Conservation (phyloP, 371 early-diverging fungal genomes). For the Enterospora canceri region DNA sequence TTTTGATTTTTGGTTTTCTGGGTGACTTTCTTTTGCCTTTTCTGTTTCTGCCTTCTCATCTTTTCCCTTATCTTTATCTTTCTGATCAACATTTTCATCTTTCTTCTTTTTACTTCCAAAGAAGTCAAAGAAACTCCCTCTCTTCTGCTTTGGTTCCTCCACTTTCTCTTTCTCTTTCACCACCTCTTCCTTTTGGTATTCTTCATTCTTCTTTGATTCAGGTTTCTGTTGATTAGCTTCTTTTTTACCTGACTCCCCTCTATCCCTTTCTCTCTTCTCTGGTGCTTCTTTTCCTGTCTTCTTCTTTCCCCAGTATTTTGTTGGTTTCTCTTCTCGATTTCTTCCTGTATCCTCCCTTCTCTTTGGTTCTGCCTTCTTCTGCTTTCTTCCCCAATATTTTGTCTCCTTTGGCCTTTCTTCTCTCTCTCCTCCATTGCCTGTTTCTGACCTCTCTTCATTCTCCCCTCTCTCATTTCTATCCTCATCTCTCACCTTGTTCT, state of each 20-base stretch:
- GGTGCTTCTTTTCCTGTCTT: not conserved
- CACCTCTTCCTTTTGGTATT: not conserved
- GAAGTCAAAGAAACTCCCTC: not conserved
- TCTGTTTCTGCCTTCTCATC: no score
- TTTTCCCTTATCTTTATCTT: not conserved
- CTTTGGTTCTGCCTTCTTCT: not conserved
- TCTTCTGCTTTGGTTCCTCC: no score
- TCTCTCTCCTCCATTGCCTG: not conserved
- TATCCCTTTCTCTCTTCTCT: not conserved
- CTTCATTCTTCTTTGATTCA: not conserved
- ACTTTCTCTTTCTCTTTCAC: no score
- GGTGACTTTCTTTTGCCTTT: no score
- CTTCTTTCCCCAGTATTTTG: not conserved
- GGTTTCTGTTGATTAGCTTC: not conserved
- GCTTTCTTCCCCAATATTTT: not conserved
- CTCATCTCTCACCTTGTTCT: not conserved
- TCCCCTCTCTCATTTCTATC: not conserved
- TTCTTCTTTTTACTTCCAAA: not conserved
- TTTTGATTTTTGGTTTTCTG: no score
- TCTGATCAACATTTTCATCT: not conserved
- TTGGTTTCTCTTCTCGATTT: not conserved
- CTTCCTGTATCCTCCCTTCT: not conserved
- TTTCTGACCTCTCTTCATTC: not conserved
- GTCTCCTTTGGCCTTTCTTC: not conserved
- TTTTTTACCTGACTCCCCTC: not conserved